These are phyloP conservation scores for Papiliotrema nemorosa DNA, from an alignment of 1,284 basidiomycete genomes.

Conservation along the genomic window DNA sequence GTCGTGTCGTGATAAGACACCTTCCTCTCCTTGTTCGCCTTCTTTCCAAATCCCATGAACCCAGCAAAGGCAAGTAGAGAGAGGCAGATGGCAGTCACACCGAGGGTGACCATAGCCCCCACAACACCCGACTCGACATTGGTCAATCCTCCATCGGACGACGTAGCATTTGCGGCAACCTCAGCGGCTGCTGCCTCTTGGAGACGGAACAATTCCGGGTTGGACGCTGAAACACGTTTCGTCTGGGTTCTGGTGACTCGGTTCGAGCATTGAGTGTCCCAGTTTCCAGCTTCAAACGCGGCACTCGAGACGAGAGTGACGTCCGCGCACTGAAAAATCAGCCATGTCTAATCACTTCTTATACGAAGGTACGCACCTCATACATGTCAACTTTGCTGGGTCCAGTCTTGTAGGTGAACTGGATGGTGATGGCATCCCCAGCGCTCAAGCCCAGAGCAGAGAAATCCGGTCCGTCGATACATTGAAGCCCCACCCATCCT, in stretches of 20 bases:
- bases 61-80: background rate
- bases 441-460: conserved; percentile 3
- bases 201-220: background rate
- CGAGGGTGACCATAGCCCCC: background rate
- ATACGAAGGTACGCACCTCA: conserved; percentile 5
- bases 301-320: background rate
- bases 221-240: background rate
- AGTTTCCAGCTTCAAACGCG: background rate
- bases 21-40: background rate
- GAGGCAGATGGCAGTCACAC: background rate
- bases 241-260: background rate
- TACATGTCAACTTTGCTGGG: background rate
- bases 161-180: background rate
- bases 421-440: conserved; percentile 10
- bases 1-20: background rate
- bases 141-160: background rate
- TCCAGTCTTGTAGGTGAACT: conserved; percentile 9
- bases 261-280: background rate
- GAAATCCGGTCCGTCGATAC: conserved; percentile 6
- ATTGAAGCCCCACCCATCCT: background rate
- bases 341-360: background rate
- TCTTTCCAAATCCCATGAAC: background rate
- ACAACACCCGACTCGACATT: background rate
- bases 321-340: background rate
- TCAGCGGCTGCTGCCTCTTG: background rate